Conservation (phyloP, 2,329 filamentous ascomycete species). For the Ramichloridium luteum region DNA sequence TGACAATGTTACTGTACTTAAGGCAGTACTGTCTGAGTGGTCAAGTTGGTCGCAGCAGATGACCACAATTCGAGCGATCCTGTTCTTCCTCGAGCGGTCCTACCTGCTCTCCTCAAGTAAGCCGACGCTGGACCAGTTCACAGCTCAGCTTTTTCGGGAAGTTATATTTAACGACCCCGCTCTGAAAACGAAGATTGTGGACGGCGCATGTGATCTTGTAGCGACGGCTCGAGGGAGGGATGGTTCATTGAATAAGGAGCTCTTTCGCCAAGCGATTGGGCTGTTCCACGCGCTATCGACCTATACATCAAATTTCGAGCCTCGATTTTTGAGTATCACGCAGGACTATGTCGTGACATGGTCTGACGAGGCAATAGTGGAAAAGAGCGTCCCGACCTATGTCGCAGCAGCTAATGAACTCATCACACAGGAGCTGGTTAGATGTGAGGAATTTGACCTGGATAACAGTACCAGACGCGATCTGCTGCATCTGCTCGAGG, state of each 20-base stretch:
- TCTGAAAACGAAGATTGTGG: conserved; percentile 44
- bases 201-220: conserved; percentile 66
- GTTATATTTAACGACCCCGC: conserved; percentile 42
- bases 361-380: conserved; percentile 51
- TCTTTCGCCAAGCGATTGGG: conserved; percentile 60
- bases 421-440: conserved; percentile 57
- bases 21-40: conserved; percentile 53
- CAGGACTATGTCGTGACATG: conserved; percentile 56
- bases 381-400: conserved; percentile 58
- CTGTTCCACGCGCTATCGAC: conserved; percentile 78
- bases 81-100: conserved; percentile 86
- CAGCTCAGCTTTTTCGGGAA: conserved; percentile 60
- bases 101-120: conserved; percentile 67
- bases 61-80: conserved; percentile 72
- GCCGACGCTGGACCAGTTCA: conserved; percentile 68
- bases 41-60: conserved; percentile 64
- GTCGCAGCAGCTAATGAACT: conserved; percentile 57
- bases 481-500: conserved; percentile 61
- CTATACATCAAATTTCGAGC: conserved; percentile 71
- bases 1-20: conserved; percentile 53
- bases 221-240: conserved; percentile 52
- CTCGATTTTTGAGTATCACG: conserved; percentile 56
- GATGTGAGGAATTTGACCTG: conserved; percentile 71
- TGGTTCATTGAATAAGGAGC: conserved; percentile 45
- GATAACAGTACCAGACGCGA: conserved; percentile 71